Evolutionary conservation across 2,329 filamentous ascomycete species (phyloP), one percentile per base, ranked within the genome.

Genomic region (Ascochyta lentis): DNA sequence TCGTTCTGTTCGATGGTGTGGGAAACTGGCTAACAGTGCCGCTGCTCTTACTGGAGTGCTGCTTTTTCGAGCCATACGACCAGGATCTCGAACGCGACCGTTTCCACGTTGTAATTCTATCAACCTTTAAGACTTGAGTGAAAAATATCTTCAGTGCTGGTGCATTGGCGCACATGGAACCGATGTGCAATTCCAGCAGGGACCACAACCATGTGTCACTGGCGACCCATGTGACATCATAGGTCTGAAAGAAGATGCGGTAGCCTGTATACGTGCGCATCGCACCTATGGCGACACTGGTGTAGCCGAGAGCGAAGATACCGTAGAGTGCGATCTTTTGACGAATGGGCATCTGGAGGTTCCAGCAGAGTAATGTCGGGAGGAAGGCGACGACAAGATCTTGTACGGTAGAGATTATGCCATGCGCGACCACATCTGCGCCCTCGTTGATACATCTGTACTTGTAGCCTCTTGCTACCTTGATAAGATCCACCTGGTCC

Each of bases 61-160:
- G 45, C 16, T 39, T 40, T 26, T 24, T 48, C 45, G 27, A 39
- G 26, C 26, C 35, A 7, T 23, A 16, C 1, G 45, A 33, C 6
- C 40, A 35, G 9, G 45, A 40, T 8, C 26, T 16, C 19, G 37
- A 40, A 3, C 45, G 45, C 8, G 45, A 40, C 16, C 35, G 35
- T 15, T 35, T 48, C 45, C 45, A 40, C 15, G 16, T 48, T 15
- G 35, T 48, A 10, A 48, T 7, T 15, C 38, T 31, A 9, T 34
- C 38, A 8, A 43, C 40, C 26, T 42, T 51, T 43, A 67, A 49
- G 37, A 56, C 50, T 5, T 57, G 54, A 23, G 33, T 55, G 46
- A 63, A 66, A 47, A 69, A 67, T 9, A 59, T 59, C 34, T 68
- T 69, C 13, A 68, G 56, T 4, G 65, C 62, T 3, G 67, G 67